Percentiles rank a stretch among this genome's conserved stretches.
These are phyloP conservation scores for Agrocybe chaxingu DNA, from an alignment of 768 basidiomycete genomes.

Conservation along the genomic window DNA sequence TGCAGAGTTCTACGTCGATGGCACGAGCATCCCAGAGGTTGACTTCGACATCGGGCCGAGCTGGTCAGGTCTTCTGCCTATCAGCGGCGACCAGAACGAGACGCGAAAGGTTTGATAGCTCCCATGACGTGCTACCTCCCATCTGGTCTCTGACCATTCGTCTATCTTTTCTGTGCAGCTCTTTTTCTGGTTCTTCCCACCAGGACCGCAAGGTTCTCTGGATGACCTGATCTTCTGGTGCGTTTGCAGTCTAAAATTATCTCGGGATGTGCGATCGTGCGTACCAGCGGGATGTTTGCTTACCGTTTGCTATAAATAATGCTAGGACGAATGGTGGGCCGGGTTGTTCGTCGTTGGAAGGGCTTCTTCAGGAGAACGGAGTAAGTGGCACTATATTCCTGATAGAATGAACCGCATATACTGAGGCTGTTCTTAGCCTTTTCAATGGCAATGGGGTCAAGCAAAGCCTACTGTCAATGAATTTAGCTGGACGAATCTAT, in stretches of 20 bases:
- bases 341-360: slow-evolving; percentile 73
- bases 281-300: background rate
- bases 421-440: slow-evolving; percentile 40
- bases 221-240: slow-evolving; percentile 79
- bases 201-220: slow-evolving; percentile 64
- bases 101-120: slow-evolving; percentile 54
- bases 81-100: slow-evolving; percentile 56
- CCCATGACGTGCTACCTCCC: background rate
- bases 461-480: slow-evolving; percentile 63
- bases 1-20: slow-evolving; percentile 70
- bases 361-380: slow-evolving; percentile 72
- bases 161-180: slow-evolving; percentile 37
- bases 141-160: background rate
- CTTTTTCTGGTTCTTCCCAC: slow-evolving; percentile 86
- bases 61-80: slow-evolving; percentile 73
- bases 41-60: slow-evolving; percentile 74
- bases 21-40: slow-evolving; percentile 60
- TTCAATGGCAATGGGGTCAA: slow-evolving; percentile 62
- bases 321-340: slow-evolving; percentile 79
- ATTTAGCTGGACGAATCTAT: slow-evolving; percentile 78
- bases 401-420: background rate
- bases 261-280: background rate
- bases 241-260: slow-evolving; percentile 7
- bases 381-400: slow-evolving; percentile 32
- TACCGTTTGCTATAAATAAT: background rate